These are phyloP conservation scores for Pseudozyma pruni DNA, from an alignment of 1,284 basidiomycete genomes.

Conservation along the genomic window DNA sequence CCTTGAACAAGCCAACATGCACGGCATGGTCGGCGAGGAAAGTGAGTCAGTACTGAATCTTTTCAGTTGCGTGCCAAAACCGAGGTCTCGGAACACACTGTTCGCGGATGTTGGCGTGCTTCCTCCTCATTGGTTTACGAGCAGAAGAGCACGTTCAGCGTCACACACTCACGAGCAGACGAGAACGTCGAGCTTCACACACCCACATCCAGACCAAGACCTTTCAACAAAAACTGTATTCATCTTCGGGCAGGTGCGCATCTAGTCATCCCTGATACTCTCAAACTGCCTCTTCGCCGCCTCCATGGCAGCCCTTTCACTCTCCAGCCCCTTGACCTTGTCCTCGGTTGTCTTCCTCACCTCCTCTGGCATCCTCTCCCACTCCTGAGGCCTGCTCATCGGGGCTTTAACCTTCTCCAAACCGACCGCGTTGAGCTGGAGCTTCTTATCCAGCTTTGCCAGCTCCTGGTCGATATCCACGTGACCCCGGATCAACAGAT, in stretches of 20 bases:
- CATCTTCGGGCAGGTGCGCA: too few relatives aligned
- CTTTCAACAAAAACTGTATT: not conserved
- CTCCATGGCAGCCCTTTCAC: slow-evolving; percentile 54
- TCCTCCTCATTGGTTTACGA: too few relatives aligned
- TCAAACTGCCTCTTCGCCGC: slow-evolving; percentile 61
- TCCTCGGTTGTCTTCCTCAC: slow-evolving; percentile 54
- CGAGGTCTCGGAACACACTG: too few relatives aligned
- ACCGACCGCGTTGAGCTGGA: slow-evolving; percentile 56
- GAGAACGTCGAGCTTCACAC: too few relatives aligned
- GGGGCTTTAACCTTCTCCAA: slow-evolving; percentile 50
- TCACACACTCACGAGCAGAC: too few relatives aligned
- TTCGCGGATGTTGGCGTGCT: too few relatives aligned
- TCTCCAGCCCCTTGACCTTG: slow-evolving; percentile 52
- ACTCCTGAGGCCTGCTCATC: slow-evolving; percentile 60
- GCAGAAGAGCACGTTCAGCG: too few relatives aligned
- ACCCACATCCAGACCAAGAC: not conserved
- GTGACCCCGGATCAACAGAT: slow-evolving; percentile 59
- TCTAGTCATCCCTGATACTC: slow-evolving; percentile 47
- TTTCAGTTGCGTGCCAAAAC: too few relatives aligned
- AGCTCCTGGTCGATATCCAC: slow-evolving; percentile 65
- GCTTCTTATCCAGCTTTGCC: slow-evolving; percentile 62
- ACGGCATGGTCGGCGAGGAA: too few relatives aligned
- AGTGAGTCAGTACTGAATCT: too few relatives aligned
- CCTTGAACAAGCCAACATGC: too few relatives aligned
- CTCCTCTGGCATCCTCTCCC: slow-evolving; percentile 60